Evolutionary conservation across 192 early-diverging fungal species (phyloP).

Genomic region (Obelidium mucronatum): DNA sequence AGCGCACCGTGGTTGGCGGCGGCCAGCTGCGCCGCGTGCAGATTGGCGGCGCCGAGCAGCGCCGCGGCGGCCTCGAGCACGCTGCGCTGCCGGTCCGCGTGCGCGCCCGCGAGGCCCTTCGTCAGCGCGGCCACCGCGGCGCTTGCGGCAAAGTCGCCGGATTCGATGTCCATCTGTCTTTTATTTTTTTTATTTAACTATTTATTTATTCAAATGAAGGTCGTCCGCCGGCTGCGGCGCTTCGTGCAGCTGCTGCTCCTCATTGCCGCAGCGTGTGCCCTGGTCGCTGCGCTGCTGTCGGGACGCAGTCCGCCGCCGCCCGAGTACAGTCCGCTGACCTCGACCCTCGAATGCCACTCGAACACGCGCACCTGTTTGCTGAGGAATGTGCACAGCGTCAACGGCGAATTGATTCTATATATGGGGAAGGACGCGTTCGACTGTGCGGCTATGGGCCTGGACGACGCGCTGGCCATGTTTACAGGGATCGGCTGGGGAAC

Average conservation of each 20-base stretch:
- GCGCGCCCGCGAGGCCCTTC: neutral
- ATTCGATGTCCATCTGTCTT: neutral
- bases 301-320: neutral
- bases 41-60: neutral
- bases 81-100: neutral
- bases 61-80: slow-evolving; percentile 1
- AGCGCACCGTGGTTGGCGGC: neutral
- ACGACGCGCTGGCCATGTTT: slow-evolving; percentile 10
- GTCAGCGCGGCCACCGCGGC: neutral
- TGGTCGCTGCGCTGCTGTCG: neutral
- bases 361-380: neutral
- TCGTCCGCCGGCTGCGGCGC: neutral
- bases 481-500: slow-evolving; percentile 40
- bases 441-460: neutral
- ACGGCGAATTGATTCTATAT: neutral
- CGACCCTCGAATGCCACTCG: slow-evolving; percentile 3
- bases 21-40: neutral
- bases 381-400: neutral
- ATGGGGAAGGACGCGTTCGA: neutral
- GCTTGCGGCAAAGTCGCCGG: neutral
- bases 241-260: neutral
- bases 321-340: neutral
- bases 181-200: neutral
- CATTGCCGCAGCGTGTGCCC: neutral
- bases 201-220: neutral